Base-by-base conservation (phyloP, 106 monocot species). In the Allium cepa region DNA sequence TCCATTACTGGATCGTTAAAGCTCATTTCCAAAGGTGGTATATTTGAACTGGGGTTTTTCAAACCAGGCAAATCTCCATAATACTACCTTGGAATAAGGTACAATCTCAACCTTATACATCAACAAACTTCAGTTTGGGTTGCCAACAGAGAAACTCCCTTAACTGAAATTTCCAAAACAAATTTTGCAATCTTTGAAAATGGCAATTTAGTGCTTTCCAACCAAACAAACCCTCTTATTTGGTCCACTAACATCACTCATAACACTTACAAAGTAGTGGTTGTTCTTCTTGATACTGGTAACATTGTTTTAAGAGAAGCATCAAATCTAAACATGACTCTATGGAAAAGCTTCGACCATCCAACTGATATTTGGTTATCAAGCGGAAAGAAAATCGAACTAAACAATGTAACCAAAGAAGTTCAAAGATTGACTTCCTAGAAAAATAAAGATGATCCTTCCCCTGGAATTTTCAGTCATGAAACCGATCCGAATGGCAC, bases 331-430 rank as follows among this genome's bases (percentile, higher is more conserved):
- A 59, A 68, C 7, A 27, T 3, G 1, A 53, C 73, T 11, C 49
- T 81, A 46, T 81, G 81, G 82, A 73, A 78, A 69, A 82, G 77
- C 52, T 28, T 82, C 47, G 77, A 82, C 8, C 70, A 82, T 66
- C 77, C 77, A 12, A 70, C 82, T 3, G 10, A 82, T 48, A 82
- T 65, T 5, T 81, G 81, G 81, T 73, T 81, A 47, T 73, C 81
- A 10, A n/a, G n/a, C n/a, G 73, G 77, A 7, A 63, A 46, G 47
- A 82, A 75, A 15, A 17, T 77, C 13, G 77, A 66, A 8, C 52
- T 71, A 7, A 77, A 77, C 18, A 77, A 77, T 17, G 22, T 72
- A 6, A 78, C 66, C 9, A 58, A 58, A 1, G 71, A 66, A 64
- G 6, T 50, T 9, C 57, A 59, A 10, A 50, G 45, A 4, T 10